Base-by-base conservation (phyloP, 345 rosid genomes). In the Eucalyptus curtisii region DNA sequence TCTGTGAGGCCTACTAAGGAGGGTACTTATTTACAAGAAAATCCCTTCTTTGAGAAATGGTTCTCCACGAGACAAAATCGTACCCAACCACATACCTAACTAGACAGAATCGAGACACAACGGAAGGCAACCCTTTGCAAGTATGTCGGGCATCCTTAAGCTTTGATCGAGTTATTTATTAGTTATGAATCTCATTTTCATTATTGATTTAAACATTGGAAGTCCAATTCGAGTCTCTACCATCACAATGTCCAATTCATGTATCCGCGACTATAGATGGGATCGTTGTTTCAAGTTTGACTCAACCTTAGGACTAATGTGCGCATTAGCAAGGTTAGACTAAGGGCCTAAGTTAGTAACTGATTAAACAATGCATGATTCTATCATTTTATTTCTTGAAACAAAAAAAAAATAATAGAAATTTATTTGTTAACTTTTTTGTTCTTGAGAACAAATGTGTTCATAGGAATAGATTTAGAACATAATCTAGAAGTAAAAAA, bases 381-480 rank as follows among this genome's bases (percentile, higher is more conserved):
- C 4, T 52, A 52, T 52, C 19, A 7, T 52, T 19, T 52, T 52
- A 4, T 52, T 52, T 52, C 8, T 22, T 1, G 0, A 52, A 52
- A 52, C 4, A 52, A 17, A 50, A 52, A 17, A 50, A 52, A 52
- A 19, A 50, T 0, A 7, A 52, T 17, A 7, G 10, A 8, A 52
- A 52, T 52, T 52, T 7, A 8, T 52, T 52, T 3, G 55, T 4
- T 52, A 52, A 19, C 24, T 19, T 52, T 50, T 50, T 50, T 50
- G 8, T 16, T 50, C 1, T 6, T 2, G 53, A 0, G 1, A 49
- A 49, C 1, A 12, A 48, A 48, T 48, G 1, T 48, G 0, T 48
- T 48, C 49, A 0, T 48, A 48, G 5, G 5, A 8, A 64, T 5
- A 15, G 4, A 64, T n/a, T n/a, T 8, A 4, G 7, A 64, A n/a